phyloP scores from a whole-genome alignment of 345 rosid species.

The Heritiera littoralis region DNA sequence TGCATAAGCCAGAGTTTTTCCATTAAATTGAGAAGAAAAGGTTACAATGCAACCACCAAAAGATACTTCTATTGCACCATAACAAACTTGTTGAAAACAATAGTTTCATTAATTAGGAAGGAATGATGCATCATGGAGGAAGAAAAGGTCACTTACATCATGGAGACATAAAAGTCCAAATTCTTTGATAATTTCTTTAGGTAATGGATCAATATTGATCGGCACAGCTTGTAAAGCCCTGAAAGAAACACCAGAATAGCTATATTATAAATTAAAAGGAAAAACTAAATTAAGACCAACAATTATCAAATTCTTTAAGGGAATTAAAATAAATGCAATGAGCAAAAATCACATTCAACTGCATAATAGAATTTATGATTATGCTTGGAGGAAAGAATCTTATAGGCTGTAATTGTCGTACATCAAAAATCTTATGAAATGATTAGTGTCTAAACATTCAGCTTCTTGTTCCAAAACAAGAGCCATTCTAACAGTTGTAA shows the following conservation, averaged over 20 bases:
- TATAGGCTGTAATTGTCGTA: neutral
- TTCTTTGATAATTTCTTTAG: slow-evolving; percentile 60
- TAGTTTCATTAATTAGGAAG: neutral
- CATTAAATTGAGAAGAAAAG: slow-evolving; percentile 9
- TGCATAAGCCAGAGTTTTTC: neutral
- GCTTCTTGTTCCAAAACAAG: neutral
- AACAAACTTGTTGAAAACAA: neutral
- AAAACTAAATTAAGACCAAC: neutral
- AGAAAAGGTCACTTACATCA: slow-evolving; percentile 57
- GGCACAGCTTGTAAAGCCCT: slow-evolving; percentile 67
- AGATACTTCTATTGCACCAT: neutral
- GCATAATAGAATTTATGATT: neutral
- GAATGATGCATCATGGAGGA: neutral
- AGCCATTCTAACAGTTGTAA: neutral
- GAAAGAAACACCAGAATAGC: slow-evolving; percentile 26
- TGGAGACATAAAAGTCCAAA: slow-evolving; percentile 68
- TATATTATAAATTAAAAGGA: slow-evolving; percentile 1
- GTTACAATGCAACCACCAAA: neutral
- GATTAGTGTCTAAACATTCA: neutral
- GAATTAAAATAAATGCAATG: neutral
- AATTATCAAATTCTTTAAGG: neutral
- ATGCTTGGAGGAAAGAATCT: neutral
- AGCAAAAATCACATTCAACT: slow-evolving; percentile 3
- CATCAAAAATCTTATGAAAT: neutral
- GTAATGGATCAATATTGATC: slow-evolving; percentile 72